phyloP scores from a whole-genome alignment of 2,329 filamentous ascomycete species.

The Phialophora expanda region DNA sequence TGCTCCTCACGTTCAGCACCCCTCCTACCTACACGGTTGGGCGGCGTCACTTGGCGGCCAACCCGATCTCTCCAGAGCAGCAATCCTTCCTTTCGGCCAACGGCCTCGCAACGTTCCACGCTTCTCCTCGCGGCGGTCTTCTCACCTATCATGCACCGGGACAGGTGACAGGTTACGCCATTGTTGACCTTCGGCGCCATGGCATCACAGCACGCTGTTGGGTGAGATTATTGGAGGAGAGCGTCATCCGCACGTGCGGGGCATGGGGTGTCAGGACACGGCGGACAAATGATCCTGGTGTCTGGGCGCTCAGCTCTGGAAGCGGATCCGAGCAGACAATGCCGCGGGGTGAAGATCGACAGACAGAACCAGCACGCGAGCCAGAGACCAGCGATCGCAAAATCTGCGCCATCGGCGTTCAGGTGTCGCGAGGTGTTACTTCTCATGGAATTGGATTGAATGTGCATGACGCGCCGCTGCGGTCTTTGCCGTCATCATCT shows the following conservation, averaged over 20 bases:
- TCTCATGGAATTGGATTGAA: conserved; percentile 80
- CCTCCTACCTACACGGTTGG: conserved; percentile 87
- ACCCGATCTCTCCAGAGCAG: conserved; percentile 43
- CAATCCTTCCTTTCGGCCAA: conserved; percentile 47
- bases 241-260: conserved; percentile 69
- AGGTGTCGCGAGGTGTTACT: conserved; percentile 80
- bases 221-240: conserved; percentile 76
- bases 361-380: background rate
- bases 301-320: conserved; percentile 66
- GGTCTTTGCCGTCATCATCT: background rate
- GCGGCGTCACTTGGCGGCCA: conserved; percentile 68
- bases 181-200: conserved; percentile 77
- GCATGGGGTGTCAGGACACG: conserved; percentile 63
- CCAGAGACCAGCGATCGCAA: conserved; percentile 60
- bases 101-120: conserved; percentile 60
- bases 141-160: conserved; percentile 96
- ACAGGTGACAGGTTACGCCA: conserved; percentile 89
- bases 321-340: background rate
- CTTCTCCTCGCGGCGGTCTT: conserved; percentile 82
- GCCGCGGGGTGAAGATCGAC: background rate
- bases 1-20: conserved; percentile 81
- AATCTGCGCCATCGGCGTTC: conserved; percentile 90
- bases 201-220: conserved; percentile 74
- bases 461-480: conserved; percentile 60
- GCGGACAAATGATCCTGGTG: conserved; percentile 78